Evolutionary conservation across 1,284 basidiomycete genomes (phyloP), one percentile per base, ranked within the genome.

Genomic region (Puccinia horiana): DNA sequence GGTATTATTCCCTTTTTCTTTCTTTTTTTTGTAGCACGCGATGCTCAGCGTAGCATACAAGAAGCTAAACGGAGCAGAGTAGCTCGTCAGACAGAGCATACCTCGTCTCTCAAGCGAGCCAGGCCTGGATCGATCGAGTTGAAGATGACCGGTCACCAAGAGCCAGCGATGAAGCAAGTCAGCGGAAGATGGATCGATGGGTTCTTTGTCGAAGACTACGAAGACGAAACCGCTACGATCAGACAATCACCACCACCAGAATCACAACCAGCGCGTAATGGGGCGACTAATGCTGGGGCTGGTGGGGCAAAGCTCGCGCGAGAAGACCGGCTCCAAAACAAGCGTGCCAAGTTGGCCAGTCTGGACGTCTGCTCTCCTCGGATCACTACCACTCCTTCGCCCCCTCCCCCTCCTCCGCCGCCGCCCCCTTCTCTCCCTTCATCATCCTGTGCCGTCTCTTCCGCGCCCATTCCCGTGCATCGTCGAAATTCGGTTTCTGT

Each of bases 201-300:
- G 1, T 47, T 44, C 37, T 69, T 69, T 18, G 65, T 69, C 20
- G 42, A 69, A 69, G 65, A 69, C 1, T 69, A 69, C 40, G 65
- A 69, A 2, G 65, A 47, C 1, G 65, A 40, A 12, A 26, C 3
- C 4, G 58, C 2, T 16, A 14, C 11, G 32, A 18, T 6, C 29
- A 12, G 29, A 16, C 29, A 1, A 8, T 16, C 29, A 18, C n/a
- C 23, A 18, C 16, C 23, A 26, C 20, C 42, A 40, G 6, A 40
- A 29, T n/a, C 42, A 29, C 37, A 2, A 1, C 35, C 63, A 14
- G 6, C 23, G 8, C 40, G 5, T 9, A 1, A 37, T 12, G 14
- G 5, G 29, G 8, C 56, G 26, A 11, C 14, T n/a, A 67, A 23
- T 23, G 37, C 63, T 40, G 9, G n/a, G 23, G 14, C 35, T 42